Evolutionary conservation across 176 grass and related monocot species (phyloP), one percentile per base, ranked within the genome.

Genomic region (Oryza punctata): DNA sequence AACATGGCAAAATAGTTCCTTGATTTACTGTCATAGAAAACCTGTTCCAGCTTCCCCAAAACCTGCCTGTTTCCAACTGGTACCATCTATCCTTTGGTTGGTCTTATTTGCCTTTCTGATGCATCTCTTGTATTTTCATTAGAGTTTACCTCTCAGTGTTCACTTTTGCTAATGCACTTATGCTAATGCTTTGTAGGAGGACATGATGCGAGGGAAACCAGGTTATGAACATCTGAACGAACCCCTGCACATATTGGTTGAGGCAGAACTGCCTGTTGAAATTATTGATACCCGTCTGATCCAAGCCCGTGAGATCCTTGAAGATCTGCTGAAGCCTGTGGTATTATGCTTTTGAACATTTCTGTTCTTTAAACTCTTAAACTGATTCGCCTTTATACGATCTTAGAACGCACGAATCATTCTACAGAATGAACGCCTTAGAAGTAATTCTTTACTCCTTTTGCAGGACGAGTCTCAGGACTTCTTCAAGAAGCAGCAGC

Each of bases 401-500:
- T 49, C 10, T 67, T 46, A 50, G 25, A 30, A 43, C 54, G 14
- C 13, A 10, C 46, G 9, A 12, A 52, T 47, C 14, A 73, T 79
- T 52, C 45, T 78, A 27, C 63, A 77, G 63, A 67, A 72, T 3
- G 10, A 64, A 26, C 40, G 12, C 13, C 49, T 78, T 70, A 73
- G 40, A 40, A 21, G 2, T 77, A 73, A 2, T 78, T 60, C 28
- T 67, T 75, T 66, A 78, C 4, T 87, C 12, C 23, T 83, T 64
- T 23, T 72, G 30, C 85, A 98, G 92, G 95, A 98, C 38, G 95
- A 98, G 85, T 94, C 95, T 10, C 95, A 95, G 49, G 95, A 98
- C 78, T 94, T 94, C 70, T 94, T 91, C 86, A 97, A 97, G 90
- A 97, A 97, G 88, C 92, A 97, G 86, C 95, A 97, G 92, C 75